Evolutionary conservation across 148 eudicot species (phyloP).

Genomic region (Rhododendron ovatum): DNA sequence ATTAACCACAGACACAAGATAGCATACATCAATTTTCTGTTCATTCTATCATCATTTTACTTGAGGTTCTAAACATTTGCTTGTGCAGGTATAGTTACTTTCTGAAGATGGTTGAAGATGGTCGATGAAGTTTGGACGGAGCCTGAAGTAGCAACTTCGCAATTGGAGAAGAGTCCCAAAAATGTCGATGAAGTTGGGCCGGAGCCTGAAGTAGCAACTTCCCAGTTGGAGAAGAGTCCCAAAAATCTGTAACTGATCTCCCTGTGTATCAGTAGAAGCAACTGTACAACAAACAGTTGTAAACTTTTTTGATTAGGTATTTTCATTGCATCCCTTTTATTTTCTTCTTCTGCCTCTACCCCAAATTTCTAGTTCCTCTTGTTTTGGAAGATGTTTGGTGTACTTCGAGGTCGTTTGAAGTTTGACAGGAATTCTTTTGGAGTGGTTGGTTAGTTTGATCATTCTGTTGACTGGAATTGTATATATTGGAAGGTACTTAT

Average conservation of each 20-base stretch:
- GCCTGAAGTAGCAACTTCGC: slow-evolving; percentile 25
- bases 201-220: slow-evolving; percentile 32
- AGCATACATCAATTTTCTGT: slow-evolving; percentile 23
- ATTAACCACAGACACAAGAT: slow-evolving; percentile 78
- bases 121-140: not conserved
- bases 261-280: slow-evolving; percentile 45
- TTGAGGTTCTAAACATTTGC: not conserved
- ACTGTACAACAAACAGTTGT: not conserved
- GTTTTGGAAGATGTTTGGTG: not conserved
- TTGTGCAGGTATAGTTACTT: slow-evolving; percentile 77
- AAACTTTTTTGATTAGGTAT: not conserved
- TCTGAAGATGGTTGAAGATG: slow-evolving; percentile 84
- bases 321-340: not conserved
- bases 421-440: not conserved
- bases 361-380: not conserved
- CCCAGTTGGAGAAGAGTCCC: slow-evolving; percentile 23
- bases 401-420: not conserved
- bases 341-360: not conserved
- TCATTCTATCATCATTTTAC: not conserved
- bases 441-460: not conserved
- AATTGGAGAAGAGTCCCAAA: slow-evolving; percentile 28
- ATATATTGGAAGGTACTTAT: not conserved
- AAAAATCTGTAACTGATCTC: slow-evolving; percentile 36
- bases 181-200: not conserved
- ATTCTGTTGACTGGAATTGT: not conserved